Percentiles rank a stretch among this genome's conserved stretches.
Evolutionary conservation across 2,329 filamentous ascomycete species (phyloP).

Genomic region (Thielaviopsis punctulata): DNA sequence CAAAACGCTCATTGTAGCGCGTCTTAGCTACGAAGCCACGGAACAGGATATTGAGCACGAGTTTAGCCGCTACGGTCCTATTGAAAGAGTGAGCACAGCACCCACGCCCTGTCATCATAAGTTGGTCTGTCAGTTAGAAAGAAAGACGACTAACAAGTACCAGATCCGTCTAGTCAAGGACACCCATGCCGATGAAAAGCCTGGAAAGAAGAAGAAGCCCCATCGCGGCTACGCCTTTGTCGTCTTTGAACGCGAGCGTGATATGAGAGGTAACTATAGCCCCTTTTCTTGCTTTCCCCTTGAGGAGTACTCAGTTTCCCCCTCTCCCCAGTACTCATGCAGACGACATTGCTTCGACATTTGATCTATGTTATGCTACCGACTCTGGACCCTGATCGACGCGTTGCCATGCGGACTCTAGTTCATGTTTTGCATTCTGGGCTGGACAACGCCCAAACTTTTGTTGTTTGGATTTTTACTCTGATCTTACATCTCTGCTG

Average conservation of each 20-base stretch:
- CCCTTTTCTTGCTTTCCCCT: slow-evolving; percentile 16
- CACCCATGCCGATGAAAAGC: slow-evolving; percentile 48
- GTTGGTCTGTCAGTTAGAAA: not conserved
- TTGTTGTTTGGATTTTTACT: not conserved
- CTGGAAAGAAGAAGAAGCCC: slow-evolving; percentile 62
- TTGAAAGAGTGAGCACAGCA: slow-evolving; percentile 56
- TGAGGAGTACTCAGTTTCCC: slow-evolving; percentile 18
- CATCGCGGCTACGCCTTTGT: slow-evolving; percentile 92
- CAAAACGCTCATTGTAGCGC: slow-evolving; percentile 83
- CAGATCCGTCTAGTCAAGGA: slow-evolving; percentile 81
- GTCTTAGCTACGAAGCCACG: slow-evolving; percentile 76
- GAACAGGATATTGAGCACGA: slow-evolving; percentile 84
- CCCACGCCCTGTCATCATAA: not conserved
- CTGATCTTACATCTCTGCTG: slow-evolving; percentile 16
- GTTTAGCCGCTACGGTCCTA: slow-evolving; percentile 82
- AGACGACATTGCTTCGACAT: not conserved
- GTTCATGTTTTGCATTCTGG: no score
- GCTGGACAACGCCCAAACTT: no score
- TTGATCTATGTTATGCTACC: not conserved
- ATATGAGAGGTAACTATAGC: slow-evolving; percentile 82
- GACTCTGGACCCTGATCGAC: not conserved
- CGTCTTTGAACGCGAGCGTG: slow-evolving; percentile 90
- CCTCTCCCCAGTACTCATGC: slow-evolving; percentile 16
- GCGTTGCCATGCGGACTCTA: not conserved
- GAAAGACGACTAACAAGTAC: slow-evolving; percentile 13